Evolutionary conservation across 257 asterid genomes (phyloP).

Genomic region (Rehmannia glutinosa): DNA sequence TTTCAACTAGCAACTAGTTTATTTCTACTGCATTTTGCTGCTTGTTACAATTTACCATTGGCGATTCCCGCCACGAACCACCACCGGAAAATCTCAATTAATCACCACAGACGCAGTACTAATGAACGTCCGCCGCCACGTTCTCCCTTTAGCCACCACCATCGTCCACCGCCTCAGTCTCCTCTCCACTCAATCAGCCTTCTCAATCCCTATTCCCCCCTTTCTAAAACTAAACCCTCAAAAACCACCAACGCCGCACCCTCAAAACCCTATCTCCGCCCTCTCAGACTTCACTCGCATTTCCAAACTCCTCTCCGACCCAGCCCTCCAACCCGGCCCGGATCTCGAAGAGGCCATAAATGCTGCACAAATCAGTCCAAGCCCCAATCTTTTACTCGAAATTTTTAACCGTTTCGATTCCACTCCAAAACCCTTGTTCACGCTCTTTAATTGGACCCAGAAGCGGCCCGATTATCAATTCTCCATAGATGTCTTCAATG

Average conservation of each 20-base stretch:
- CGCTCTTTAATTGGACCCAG: conserved; percentile 67
- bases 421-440: conserved; percentile 58
- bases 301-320: conserved; percentile 39
- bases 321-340: conserved; percentile 43
- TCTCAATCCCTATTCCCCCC: conserved; percentile 34
- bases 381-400: conserved; percentile 37
- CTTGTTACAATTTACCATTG: not conserved
- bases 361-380: conserved; percentile 33
- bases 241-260: conserved; percentile 9
- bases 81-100: conserved; percentile 7
- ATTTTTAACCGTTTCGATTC: conserved; percentile 54
- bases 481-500: conserved; percentile 48
- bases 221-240: conserved; percentile 21
- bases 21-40: too few relatives aligned
- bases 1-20: too few relatives aligned
- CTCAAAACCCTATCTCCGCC: conserved; percentile 32
- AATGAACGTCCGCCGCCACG: conserved; percentile 40
- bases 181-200: conserved; percentile 31
- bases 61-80: conserved; percentile 11
- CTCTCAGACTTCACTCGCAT: conserved; percentile 36
- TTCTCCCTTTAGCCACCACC: conserved; percentile 25
- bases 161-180: conserved; percentile 17
- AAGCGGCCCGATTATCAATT: conserved; percentile 43
- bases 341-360: conserved; percentile 54
- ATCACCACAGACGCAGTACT: not conserved